Evolutionary conservation across 768 basidiomycete genomes (phyloP).

Genomic region (Dentipellis fragilis): DNA sequence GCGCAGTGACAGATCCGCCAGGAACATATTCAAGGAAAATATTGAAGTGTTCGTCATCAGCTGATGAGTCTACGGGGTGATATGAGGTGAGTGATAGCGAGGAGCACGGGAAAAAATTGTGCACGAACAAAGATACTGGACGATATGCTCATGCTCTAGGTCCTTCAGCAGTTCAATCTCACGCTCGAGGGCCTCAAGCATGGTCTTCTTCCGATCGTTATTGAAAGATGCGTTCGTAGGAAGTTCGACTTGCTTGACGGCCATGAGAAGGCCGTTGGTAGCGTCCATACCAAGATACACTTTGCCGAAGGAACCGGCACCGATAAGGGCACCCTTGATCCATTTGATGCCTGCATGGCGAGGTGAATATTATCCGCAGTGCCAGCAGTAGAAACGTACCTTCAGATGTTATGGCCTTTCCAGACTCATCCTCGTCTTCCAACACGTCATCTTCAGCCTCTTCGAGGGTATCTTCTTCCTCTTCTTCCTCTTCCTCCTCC

Average conservation of each 20-base stretch:
- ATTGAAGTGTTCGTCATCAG: constrained; percentile 84
- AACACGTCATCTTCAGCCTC: constrained; percentile 34
- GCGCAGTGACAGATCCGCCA: constrained; percentile 85
- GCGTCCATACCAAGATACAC: constrained; percentile 96
- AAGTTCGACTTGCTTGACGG: constrained; percentile 94
- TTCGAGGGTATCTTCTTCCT: constrained; percentile 28
- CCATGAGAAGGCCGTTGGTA: constrained; percentile 83
- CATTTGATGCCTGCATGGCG: constrained; percentile 62
- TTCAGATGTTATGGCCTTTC: constrained; percentile 42
- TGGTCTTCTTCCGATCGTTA: constrained; percentile 86
- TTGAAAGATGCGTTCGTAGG: constrained; percentile 61
- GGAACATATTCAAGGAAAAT: constrained; percentile 98
- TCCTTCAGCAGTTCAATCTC: constrained; percentile 93
- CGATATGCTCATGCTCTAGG: constrained; percentile 90
- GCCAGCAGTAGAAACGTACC: constrained; percentile 20
- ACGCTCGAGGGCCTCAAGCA: constrained; percentile 84
- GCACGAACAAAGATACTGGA: constrained; percentile 83
- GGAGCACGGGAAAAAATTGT: neutral
- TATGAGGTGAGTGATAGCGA: neutral
- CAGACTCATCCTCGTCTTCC: constrained; percentile 39
- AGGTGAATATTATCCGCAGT: neutral
- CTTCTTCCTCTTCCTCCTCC: constrained; percentile 26
- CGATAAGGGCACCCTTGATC: constrained; percentile 95
- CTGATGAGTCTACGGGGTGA: constrained; percentile 66
- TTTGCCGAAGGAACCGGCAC: constrained; percentile 90